phyloP scores from a whole-genome alignment of 2,329 filamentous ascomycete genomes.

The Alternaria brassicicola region DNA sequence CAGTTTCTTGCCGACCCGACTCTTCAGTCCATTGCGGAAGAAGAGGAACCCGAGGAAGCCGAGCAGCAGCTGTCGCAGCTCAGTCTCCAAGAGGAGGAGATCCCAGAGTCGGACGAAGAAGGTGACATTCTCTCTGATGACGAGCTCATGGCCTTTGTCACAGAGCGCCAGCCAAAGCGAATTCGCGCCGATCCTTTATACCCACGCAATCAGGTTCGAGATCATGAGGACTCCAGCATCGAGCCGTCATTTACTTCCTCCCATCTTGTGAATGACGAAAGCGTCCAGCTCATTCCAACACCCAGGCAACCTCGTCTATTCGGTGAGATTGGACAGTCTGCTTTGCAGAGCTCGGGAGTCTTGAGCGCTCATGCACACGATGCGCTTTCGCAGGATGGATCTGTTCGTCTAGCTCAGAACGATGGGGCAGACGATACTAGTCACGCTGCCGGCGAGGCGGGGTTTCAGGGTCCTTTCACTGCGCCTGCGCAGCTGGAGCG shows the following conservation, averaged over 20 bases:
- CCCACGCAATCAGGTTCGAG: slow-evolving; percentile 49
- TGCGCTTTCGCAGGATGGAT: slow-evolving; percentile 34
- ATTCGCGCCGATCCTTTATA: slow-evolving; percentile 50
- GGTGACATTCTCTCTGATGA: slow-evolving; percentile 39
- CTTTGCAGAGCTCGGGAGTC: slow-evolving; percentile 59
- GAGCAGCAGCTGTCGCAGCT: slow-evolving; percentile 53
- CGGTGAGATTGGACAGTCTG: slow-evolving; percentile 65
- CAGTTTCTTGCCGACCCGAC: slow-evolving; percentile 44
- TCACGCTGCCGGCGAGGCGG: slow-evolving; percentile 17
- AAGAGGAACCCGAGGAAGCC: slow-evolving; percentile 67
- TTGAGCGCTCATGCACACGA: slow-evolving; percentile 44
- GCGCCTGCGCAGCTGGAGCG: slow-evolving; percentile 30
- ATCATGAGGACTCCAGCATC: slow-evolving; percentile 47
- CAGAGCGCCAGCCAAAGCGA: slow-evolving; percentile 52
- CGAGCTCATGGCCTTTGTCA: slow-evolving; percentile 40
- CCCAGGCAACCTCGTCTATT: slow-evolving; percentile 57
- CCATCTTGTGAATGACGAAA: slow-evolving; percentile 35
- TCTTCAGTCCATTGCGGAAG: slow-evolving; percentile 52
- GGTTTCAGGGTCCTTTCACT: slow-evolving; percentile 21
- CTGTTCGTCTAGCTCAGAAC: slow-evolving; percentile 8
- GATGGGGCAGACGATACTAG: slow-evolving; percentile 10
- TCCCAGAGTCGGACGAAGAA: slow-evolving; percentile 37
- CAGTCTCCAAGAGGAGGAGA: slow-evolving; percentile 58
- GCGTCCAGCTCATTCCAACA: slow-evolving; percentile 35
- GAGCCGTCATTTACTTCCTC: slow-evolving; percentile 47